phyloP scores from a whole-genome alignment of 2,329 filamentous ascomycete genomes.

The Lizonia empirigonia region DNA sequence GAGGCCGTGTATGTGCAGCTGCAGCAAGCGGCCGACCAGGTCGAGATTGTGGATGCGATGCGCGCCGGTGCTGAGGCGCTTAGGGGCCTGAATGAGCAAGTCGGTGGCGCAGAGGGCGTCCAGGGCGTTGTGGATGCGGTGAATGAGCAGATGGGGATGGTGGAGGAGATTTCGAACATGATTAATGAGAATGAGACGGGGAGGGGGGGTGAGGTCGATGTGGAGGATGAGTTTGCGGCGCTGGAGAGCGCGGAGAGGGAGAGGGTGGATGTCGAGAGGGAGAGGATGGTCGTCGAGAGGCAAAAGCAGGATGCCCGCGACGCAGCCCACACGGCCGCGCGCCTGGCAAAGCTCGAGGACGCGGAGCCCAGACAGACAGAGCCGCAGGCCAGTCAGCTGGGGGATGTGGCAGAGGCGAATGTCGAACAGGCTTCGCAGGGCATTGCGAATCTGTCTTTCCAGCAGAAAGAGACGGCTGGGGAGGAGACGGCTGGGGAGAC shows the following conservation, averaged over 20 bases:
- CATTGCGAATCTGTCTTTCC: conserved; percentile 28
- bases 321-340: conserved; percentile 60
- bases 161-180: conserved; percentile 78
- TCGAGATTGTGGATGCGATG: conserved; percentile 83
- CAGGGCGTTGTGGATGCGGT: conserved; percentile 76
- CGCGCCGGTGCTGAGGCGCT: conserved; percentile 76
- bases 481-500: conserved; percentile 49
- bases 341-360: conserved; percentile 43
- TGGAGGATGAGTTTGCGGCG: conserved; percentile 84
- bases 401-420: conserved; percentile 18
- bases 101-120: conserved; percentile 77
- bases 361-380: conserved; percentile 39
- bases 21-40: conserved; percentile 82
- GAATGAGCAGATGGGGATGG: conserved; percentile 74
- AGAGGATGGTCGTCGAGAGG: too few species aligned
- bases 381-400: conserved; percentile 60
- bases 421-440: conserved; percentile 27
- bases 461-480: conserved; percentile 31
- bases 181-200: conserved; percentile 67
- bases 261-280: too few species aligned
- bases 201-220: conserved; percentile 81
- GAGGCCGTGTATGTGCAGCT: conserved; percentile 84
- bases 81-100: conserved; percentile 72
- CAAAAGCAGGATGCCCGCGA: conserved; percentile 70
- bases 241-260: conserved; percentile 76